A percentile compares a stretch with the other conserved stretches of the same genome.
These are phyloP conservation scores for Oryza australiensis DNA, from an alignment of 176 grass and related monocot genomes.

Conservation along the genomic window DNA sequence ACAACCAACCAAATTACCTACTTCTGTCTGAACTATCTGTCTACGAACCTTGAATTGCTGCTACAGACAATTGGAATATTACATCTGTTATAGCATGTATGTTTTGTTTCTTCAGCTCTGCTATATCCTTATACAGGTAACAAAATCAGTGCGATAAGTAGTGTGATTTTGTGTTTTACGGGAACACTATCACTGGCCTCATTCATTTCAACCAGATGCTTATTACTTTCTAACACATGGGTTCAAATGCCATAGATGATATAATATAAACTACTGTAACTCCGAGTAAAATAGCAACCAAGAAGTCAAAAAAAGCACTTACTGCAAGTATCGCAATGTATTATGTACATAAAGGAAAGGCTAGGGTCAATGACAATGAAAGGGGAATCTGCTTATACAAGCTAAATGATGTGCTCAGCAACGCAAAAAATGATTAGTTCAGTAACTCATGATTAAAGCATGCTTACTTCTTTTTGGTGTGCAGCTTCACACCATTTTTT, in stretches of 20 bases:
- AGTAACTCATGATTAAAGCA: slow-evolving; percentile 18
- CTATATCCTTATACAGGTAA: neutral
- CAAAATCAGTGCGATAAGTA: neutral
- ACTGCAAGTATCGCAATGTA: neutral
- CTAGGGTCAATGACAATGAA: slow-evolving; percentile 2
- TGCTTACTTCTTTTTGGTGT: slow-evolving; percentile 74
- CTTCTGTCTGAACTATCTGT: no score
- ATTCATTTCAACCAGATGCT: neutral
- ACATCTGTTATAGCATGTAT: no score
- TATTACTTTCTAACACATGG: neutral
- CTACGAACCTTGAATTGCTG: no score
- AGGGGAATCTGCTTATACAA: neutral
- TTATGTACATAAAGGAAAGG: neutral
- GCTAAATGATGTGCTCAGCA: slow-evolving; percentile 2
- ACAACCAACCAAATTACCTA: no score
- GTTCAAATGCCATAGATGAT: neutral
- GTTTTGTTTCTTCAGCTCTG: no score
- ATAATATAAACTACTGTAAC: neutral
- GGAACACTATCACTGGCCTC: neutral
- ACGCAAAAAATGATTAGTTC: neutral
- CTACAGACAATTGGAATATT: no score
- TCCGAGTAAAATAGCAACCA: neutral
- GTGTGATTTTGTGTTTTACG: neutral
- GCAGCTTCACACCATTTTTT: no score
- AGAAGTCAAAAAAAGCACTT: neutral